phyloP scores from a whole-genome alignment of 2,329 filamentous ascomycete genomes.

The Fusarium mundagurra region DNA sequence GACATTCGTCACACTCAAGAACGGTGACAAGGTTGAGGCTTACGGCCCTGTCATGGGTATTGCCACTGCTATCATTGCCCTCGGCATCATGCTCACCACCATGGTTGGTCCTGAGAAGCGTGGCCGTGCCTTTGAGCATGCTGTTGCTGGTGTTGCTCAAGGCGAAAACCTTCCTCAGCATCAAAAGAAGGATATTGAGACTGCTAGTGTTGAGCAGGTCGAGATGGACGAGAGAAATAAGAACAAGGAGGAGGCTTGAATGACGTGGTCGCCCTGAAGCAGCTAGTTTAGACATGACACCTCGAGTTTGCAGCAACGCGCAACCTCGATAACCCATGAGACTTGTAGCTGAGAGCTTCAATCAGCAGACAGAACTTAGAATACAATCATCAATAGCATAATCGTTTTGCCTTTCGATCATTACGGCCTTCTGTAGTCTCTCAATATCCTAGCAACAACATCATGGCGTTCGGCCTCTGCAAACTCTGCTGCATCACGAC shows the following conservation, averaged over 20 bases:
- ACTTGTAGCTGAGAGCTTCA: no score
- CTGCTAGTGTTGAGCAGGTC: conserved; percentile 39
- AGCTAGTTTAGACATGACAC: neutral
- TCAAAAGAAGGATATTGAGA: conserved; percentile 44
- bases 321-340: neutral
- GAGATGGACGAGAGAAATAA: conserved; percentile 35
- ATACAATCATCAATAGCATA: neutral
- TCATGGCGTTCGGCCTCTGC: neutral
- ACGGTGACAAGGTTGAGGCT: conserved; percentile 69
- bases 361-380: neutral
- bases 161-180: conserved; percentile 20
- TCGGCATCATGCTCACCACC: conserved; percentile 74
- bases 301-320: neutral
- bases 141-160: conserved; percentile 51
- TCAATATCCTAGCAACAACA: neutral
- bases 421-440: neutral
- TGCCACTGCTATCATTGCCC: conserved; percentile 78
- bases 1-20: conserved; percentile 61
- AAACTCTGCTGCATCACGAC: neutral
- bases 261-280: fast-evolving
- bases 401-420: no score
- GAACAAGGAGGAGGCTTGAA: conserved; percentile 12
- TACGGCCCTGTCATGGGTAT: conserved; percentile 82
- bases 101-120: conserved; percentile 79
- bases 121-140: conserved; percentile 74